Evolutionary conservation across 352 stramenopile genomes (phyloP).

Genomic region (Thraustochytrium sp.): DNA sequence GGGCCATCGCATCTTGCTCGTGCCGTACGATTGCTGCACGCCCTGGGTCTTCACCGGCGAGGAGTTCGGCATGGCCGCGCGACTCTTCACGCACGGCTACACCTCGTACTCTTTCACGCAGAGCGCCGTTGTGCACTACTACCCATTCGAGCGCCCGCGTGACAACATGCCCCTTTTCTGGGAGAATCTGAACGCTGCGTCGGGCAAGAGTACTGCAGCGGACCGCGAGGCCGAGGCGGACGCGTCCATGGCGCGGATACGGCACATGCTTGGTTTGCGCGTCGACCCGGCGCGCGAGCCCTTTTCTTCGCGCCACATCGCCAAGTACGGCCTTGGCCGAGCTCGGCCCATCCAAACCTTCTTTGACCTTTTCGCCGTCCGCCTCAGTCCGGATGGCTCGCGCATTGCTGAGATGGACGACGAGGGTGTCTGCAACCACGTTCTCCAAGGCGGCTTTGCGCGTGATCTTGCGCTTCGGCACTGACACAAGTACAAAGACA

Average conservation of each 20-base stretch:
- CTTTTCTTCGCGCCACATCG: not conserved
- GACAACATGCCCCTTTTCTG: not conserved
- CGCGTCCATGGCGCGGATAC: not conserved
- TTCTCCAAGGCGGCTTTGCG: not conserved
- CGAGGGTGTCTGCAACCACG: not conserved
- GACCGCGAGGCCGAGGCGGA: not conserved
- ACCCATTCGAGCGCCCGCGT: slow-evolving; percentile 46
- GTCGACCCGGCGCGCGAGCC: not conserved
- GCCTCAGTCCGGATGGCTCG: not conserved
- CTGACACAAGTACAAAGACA: no score
- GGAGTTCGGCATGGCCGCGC: slow-evolving; percentile 56
- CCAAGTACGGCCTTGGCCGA: not conserved
- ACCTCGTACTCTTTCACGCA: slow-evolving; percentile 65
- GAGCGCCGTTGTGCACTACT: slow-evolving; percentile 67
- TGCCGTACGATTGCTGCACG: slow-evolving; percentile 67
- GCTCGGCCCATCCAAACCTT: not conserved
- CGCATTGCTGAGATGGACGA: not conserved
- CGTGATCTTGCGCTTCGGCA: no score
- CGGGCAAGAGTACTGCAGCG: no score
- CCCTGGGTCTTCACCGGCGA: slow-evolving; percentile 66
- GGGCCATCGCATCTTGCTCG: slow-evolving; percentile 65
- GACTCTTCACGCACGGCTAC: slow-evolving; percentile 65
- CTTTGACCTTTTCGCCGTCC: not conserved
- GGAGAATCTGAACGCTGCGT: slow-evolving; percentile 15
- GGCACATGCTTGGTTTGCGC: not conserved